Evolutionary conservation across 2,329 filamentous ascomycete genomes (phyloP), one percentile per base, ranked within the genome.

Genomic region (Penicillium sp.): DNA sequence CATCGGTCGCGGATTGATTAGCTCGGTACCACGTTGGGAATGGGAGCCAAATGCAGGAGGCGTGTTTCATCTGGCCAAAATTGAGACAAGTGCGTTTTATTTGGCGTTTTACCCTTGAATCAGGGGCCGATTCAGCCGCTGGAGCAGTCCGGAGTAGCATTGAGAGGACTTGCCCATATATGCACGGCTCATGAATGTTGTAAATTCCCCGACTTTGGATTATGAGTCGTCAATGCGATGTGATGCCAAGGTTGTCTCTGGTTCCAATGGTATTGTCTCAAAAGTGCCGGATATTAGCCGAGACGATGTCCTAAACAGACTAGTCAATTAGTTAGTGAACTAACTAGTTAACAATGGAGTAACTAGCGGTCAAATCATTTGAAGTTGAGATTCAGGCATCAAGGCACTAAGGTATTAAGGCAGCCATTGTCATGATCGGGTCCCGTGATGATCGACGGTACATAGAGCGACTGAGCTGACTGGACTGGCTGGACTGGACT

Each of bases 1-100:
- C 48, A 31, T 22, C 26, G 43, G 63, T 61, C 58, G 60, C 60
- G 54, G 50, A 58, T 63, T 61, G 55, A 64, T 60, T 61, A 58
- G 53, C 38, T 61, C 57, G 60, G 49, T 64, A 57, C 54, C 52
- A 60, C 54, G 56, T 58, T 56, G 38, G 37, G 35, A 34, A 39
- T 35, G 38, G 48, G 42, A 52, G 32, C 53, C 29, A 29, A 29
- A 50, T 31, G 55, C 44, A 48, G 55, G 37, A 55, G 51, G 55
- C 55, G 51, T 57, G 55, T 57, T 57, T 57, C 55, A 57, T 14
- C 34, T 16, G 7, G 37, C 22, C 35, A 37, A 50, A 40, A 26
- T 24, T 37, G 51, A 50, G 51, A 57, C 51, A 56, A 6, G 26
- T 31, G 44, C 20, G 44, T 35, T 13, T 16, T 46, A 20, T 14